A percentile compares a stretch with the other conserved stretches of the same genome.
phyloP scores from a whole-genome alignment of 2,329 filamentous ascomycete genomes.

The Elsinoe arachidis region DNA sequence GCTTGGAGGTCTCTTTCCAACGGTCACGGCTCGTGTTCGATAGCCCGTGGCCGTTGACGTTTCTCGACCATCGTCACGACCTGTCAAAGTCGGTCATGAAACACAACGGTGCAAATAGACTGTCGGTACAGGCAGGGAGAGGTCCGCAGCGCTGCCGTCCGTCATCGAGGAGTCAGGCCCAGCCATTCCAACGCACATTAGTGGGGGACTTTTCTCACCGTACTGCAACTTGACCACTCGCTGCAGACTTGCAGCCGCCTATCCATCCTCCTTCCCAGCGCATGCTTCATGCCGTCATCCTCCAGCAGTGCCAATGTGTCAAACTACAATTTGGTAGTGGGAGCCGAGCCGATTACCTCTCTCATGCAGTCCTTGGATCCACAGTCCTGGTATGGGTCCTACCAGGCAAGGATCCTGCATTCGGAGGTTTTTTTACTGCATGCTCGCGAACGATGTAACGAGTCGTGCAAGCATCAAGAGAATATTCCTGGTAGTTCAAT shows the following conservation, averaged over 20 bases:
- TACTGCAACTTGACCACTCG: background rate
- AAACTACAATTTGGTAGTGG: background rate
- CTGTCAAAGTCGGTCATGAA: background rate
- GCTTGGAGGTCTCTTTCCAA: constrained; percentile 23
- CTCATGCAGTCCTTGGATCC: background rate
- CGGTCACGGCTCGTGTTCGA: constrained; percentile 2
- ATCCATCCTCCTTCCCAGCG: constrained; percentile 2
- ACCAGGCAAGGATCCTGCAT: constrained; percentile 3
- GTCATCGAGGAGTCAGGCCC: background rate
- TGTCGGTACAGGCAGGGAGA: background rate
- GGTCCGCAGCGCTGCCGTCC: background rate
- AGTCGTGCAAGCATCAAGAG: background rate
- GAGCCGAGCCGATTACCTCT: constrained; percentile 4
- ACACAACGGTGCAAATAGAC: background rate
- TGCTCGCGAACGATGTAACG: background rate
- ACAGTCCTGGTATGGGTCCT: background rate
- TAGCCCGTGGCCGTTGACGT: background rate
- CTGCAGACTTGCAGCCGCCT: background rate
- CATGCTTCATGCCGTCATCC: constrained; percentile 9
- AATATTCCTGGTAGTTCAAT: background rate
- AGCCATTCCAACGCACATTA: constrained; percentile 5
- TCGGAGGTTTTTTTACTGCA: background rate
- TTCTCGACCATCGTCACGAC: background rate
- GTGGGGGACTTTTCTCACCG: background rate
- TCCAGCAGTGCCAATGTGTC: background rate